phyloP scores from a whole-genome alignment of 495 filamentous ascomycete genomes.

The Talaromyces proteolyticus region DNA sequence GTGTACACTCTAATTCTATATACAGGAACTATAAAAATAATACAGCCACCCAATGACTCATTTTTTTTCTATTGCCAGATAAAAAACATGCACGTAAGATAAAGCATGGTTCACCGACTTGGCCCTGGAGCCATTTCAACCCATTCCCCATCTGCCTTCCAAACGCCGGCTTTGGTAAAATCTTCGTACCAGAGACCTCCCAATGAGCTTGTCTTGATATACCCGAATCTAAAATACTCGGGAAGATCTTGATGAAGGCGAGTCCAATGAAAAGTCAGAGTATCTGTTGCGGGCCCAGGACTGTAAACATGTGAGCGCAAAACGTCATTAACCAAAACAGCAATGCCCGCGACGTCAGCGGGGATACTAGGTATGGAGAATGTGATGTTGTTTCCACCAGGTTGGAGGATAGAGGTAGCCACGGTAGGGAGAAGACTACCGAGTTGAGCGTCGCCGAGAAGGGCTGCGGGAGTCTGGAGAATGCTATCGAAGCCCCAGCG shows the following conservation, averaged over 20 bases:
- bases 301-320: constrained; percentile 32
- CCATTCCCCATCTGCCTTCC: constrained; percentile 61
- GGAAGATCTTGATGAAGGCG: constrained; percentile 36
- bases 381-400: constrained; percentile 29
- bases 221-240: constrained; percentile 82
- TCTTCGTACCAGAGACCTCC: constrained; percentile 60
- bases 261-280: constrained; percentile 40
- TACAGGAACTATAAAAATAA: too few relatives aligned
- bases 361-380: constrained; percentile 39
- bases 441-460: constrained; percentile 13
- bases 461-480: constrained; percentile 30
- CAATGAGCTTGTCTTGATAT: constrained; percentile 44
- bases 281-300: constrained; percentile 31
- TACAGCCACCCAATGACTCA: too few relatives aligned
- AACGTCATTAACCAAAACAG: constrained; percentile 55
- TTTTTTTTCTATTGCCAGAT: too few relatives aligned
- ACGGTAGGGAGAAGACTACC: constrained; percentile 42
- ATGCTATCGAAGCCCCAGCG: constrained; percentile 61
- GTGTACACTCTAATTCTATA: too few relatives aligned
- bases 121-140: constrained; percentile 5
- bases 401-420: constrained; percentile 20
- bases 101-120: background rate
- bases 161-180: constrained; percentile 70
- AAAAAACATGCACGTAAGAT: background rate
- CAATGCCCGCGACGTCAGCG: constrained; percentile 45